Evolutionary conservation across 1,284 basidiomycete genomes (phyloP).

Genomic region (Kalmanozyma brasiliensis): DNA sequence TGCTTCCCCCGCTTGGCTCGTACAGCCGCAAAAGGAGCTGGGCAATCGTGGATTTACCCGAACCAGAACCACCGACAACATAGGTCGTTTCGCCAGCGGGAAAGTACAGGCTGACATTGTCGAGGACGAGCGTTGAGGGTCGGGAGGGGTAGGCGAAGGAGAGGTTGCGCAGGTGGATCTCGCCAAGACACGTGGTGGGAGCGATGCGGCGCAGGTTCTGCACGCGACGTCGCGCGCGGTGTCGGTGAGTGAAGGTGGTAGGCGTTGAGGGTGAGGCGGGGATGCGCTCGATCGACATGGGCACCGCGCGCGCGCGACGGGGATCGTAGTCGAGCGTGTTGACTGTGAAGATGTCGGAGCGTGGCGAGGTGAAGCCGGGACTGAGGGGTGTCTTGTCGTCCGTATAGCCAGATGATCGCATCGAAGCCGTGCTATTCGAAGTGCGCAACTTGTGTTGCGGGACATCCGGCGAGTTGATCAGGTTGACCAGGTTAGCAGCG

Average conservation of each 20-base stretch:
- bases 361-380: neutral
- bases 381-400: constrained; percentile 12
- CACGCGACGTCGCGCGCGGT: constrained; percentile 8
- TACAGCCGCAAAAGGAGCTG: constrained; percentile 85
- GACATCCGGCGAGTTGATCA: constrained; percentile 70
- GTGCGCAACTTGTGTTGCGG: neutral
- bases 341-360: constrained; percentile 3
- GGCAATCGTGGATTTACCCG: constrained; percentile 91
- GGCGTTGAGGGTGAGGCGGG: constrained; percentile 28
- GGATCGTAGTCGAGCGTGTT: constrained; percentile 33
- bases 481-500: constrained; percentile 77
- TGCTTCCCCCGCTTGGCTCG: constrained; percentile 68
- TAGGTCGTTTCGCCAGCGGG: constrained; percentile 88
- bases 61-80: constrained; percentile 89
- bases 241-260: constrained; percentile 17
- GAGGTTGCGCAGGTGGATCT: constrained; percentile 80
- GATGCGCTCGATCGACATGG: constrained; percentile 49
- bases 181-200: constrained; percentile 72
- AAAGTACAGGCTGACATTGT: constrained; percentile 76
- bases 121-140: constrained; percentile 74
- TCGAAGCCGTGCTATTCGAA: neutral
- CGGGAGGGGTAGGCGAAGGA: constrained; percentile 89
- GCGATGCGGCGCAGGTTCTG: constrained; percentile 47
- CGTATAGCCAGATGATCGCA: constrained; percentile 16
- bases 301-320: constrained; percentile 33